These are phyloP conservation scores for Globisporangium spinosum DNA, from an alignment of 352 stramenopile species.

Conservation along the genomic window DNA sequence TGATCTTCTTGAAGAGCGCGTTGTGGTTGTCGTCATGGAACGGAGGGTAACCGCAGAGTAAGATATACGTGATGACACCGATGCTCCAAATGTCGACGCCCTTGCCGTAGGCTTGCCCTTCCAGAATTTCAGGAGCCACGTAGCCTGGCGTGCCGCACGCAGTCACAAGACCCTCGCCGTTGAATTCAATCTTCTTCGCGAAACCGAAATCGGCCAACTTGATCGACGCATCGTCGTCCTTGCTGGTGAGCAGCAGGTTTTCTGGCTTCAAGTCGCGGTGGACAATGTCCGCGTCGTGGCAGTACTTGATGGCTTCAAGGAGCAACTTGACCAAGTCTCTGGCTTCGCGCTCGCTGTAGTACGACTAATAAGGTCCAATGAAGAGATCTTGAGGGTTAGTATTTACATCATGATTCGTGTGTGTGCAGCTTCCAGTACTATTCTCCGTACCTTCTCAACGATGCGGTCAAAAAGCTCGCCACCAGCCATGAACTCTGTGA, in stretches of 20 bases:
- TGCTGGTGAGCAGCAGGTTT: constrained; percentile 77
- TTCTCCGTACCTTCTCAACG: constrained; percentile 70
- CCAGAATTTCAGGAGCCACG: constrained; percentile 79
- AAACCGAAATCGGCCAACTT: constrained; percentile 88
- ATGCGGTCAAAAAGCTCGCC: constrained; percentile 87
- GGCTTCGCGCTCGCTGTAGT: constrained; percentile 88
- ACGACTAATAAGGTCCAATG: constrained; percentile 45
- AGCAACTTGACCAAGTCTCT: constrained; percentile 83
- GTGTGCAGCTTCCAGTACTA: neutral
- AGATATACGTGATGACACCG: constrained; percentile 87
- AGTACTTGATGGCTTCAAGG: constrained; percentile 87
- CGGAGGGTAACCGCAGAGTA: constrained; percentile 83
- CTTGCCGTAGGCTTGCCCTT: constrained; percentile 77
- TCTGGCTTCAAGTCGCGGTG: constrained; percentile 85
- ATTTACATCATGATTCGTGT: neutral
- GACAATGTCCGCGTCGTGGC: constrained; percentile 81
- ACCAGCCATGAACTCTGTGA: constrained; percentile 96
- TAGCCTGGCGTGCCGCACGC: constrained; percentile 83
- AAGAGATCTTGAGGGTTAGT: neutral
- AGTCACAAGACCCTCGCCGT: constrained; percentile 65
- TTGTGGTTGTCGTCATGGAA: constrained; percentile 93
- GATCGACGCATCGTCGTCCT: constrained; percentile 81
- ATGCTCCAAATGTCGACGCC: constrained; percentile 89
- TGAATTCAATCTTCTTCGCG: constrained; percentile 79
- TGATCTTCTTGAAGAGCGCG: constrained; percentile 94